Evolutionary conservation across 2,329 filamentous ascomycete genomes (phyloP).

Genomic region (Nectriaceae sp.): DNA sequence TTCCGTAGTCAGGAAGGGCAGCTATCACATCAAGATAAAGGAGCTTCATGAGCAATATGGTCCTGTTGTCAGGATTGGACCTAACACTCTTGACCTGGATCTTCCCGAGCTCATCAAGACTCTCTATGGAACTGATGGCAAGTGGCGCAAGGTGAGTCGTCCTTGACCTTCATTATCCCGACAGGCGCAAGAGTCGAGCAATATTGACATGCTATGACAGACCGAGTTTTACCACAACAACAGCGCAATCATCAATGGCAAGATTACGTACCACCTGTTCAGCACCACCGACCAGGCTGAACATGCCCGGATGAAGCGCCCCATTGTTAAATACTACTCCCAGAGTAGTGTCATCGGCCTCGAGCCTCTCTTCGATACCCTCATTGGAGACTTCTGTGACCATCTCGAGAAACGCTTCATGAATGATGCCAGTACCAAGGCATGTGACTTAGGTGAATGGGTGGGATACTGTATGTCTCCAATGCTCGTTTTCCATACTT

Average conservation of each 20-base stretch:
- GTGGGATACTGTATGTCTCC: conserved; percentile 13
- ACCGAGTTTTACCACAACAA: conserved; percentile 40
- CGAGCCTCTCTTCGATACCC: conserved; percentile 34
- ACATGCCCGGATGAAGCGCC: conserved; percentile 38
- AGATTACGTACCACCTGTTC: conserved; percentile 41
- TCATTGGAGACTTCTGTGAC: conserved; percentile 31
- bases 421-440: conserved; percentile 4
- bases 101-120: conserved; percentile 29
- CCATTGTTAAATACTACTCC: conserved; percentile 40
- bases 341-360: conserved; percentile 26
- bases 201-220: no score
- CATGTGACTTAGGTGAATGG: conserved; percentile 23
- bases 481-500: not conserved
- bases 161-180: no score
- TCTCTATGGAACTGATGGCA: conserved; percentile 29
- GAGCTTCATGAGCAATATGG: conserved; percentile 33
- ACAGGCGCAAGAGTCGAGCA: no score
- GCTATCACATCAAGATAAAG: conserved; percentile 5
- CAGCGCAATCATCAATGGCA: conserved; percentile 35
- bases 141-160: conserved; percentile 21
- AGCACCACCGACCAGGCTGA: conserved; percentile 33
- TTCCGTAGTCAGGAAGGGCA: not conserved
- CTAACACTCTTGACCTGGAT: conserved; percentile 30
- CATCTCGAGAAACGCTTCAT: conserved; percentile 32
- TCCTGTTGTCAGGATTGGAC: conserved; percentile 32